Base-by-base conservation (phyloP, 768 basidiomycete genomes). In the Xerocomus potaroensis region DNA sequence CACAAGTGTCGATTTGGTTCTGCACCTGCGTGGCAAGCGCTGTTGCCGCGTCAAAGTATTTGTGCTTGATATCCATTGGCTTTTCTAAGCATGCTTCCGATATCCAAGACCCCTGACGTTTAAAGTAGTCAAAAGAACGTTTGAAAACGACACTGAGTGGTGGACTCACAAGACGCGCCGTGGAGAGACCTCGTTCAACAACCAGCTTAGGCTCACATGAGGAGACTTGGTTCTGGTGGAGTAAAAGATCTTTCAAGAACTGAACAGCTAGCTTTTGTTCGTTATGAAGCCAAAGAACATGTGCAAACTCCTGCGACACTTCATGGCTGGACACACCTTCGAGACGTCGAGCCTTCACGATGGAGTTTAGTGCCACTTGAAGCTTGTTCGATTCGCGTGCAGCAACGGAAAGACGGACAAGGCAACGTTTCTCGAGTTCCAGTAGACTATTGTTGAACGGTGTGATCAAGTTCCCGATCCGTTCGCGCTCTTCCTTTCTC, bases 311-410 rank as follows among this genome's bases (percentile, higher is more conserved):
- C 56, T 84, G 75, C 0, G 82, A 79, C 19, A 87, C 79, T 23
- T 76, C 72, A n/a, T 70, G 69, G 4, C 78, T 71, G 0, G 75
- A 61, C 1, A 45, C 53, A 2, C 51, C 59, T 49, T 80, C 80
- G 5, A 93, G 66, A 30, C 69, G 72, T 59, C 87, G 85, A 1
- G 91, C 90, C 22, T 80, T 78, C 24, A 89, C 73, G 30, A 94
- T 73, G 5, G 93, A 83, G 58, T 95, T 98, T 22, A 96, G 67
- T 0, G 95, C 90, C 29, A 92, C 78, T 58, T 96, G 93, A 14
- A 78, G 65, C 40, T 89, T 79, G 42, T 78, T 74, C 0, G 80
- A 76, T 30, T 72, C 62, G 16, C 93, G 75, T 12, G 95, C 92
- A 22, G 80, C 82, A 56, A 74, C 68, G 12, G 82, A 91, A 47